Evolutionary conservation across 352 stramenopile genomes (phyloP).

Genomic region (Globisporangium emineosum): DNA sequence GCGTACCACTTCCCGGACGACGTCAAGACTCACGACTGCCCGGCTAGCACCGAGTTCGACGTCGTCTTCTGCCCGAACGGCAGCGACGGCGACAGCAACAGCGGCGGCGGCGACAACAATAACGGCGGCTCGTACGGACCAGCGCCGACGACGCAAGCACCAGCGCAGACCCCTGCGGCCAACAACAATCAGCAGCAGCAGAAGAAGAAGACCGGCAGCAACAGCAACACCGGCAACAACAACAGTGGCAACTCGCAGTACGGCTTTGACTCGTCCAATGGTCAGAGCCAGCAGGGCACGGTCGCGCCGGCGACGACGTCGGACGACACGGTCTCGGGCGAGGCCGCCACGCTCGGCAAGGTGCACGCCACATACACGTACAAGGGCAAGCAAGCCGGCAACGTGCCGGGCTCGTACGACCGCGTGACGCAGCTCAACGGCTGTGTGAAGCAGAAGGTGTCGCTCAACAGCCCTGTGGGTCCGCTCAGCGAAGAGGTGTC

Average conservation of each 20-base stretch:
- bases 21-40: slow-evolving; percentile 65
- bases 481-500: slow-evolving; percentile 56
- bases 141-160: slow-evolving; percentile 1
- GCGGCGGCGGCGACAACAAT: not conserved
- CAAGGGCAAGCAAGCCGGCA: slow-evolving; percentile 47
- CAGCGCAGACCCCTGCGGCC: not conserved
- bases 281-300: slow-evolving; percentile 11
- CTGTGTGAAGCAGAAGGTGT: slow-evolving; percentile 41
- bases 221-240: slow-evolving; percentile 7
- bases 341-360: slow-evolving; percentile 16
- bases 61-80: slow-evolving; percentile 55
- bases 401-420: slow-evolving; percentile 43
- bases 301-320: slow-evolving; percentile 11
- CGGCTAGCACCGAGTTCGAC: slow-evolving; percentile 29
- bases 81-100: too few species aligned
- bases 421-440: slow-evolving; percentile 37
- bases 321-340: slow-evolving; percentile 3
- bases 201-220: not conserved
- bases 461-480: slow-evolving; percentile 44
- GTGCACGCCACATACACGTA: slow-evolving; percentile 54
- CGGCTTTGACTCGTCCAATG: not conserved
- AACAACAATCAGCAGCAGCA: slow-evolving; percentile 4
- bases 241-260: slow-evolving; percentile 10
- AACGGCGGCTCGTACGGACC: slow-evolving; percentile 3
- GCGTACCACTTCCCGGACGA: slow-evolving; percentile 70